A percentile compares a stretch with the other conserved stretches of the same genome.
These are phyloP conservation scores for Kodamaea alishanica DNA, from an alignment of 1,139 yeast genomes.

Conservation along the genomic window DNA sequence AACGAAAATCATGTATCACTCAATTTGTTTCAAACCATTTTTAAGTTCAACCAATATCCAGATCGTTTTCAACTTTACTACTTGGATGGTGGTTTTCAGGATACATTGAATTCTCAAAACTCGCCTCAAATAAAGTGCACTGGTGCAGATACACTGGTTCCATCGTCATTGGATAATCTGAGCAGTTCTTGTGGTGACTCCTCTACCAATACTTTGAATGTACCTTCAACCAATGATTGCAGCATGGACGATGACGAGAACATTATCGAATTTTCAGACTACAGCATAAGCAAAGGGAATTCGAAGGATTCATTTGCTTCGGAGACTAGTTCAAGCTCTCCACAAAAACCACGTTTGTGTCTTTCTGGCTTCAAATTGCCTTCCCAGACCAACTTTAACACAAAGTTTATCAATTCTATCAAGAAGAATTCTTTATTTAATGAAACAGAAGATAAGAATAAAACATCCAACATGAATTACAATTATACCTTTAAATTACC, in stretches of 20 bases:
- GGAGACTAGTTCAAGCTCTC: not conserved
- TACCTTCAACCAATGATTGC: slow-evolving; percentile 4
- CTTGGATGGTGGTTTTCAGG: slow-evolving; percentile 37
- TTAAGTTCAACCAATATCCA: slow-evolving; percentile 31
- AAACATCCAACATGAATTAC: slow-evolving; percentile 19
- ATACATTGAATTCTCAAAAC: not conserved
- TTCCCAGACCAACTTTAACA: slow-evolving; percentile 19
- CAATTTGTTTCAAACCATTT: slow-evolving; percentile 39
- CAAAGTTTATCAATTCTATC: slow-evolving; percentile 21
- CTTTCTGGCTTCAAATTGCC: slow-evolving; percentile 23
- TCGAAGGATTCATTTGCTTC: no score
- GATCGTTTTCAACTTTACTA: slow-evolving; percentile 28
- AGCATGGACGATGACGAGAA: slow-evolving; percentile 7
- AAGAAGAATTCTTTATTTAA: slow-evolving; percentile 17
- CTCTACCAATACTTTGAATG: slow-evolving; percentile 1
- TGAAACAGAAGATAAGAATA: slow-evolving; percentile 2
- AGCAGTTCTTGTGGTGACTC: no score
- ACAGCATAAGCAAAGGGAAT: slow-evolving; percentile 2
- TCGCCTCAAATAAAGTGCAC: not conserved
- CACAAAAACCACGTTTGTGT: slow-evolving; percentile 6
- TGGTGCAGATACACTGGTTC: no score
- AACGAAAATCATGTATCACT: slow-evolving; percentile 27
- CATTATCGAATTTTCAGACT: slow-evolving; percentile 10
- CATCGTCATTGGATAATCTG: no score
- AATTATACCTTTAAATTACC: slow-evolving; percentile 38